Conservation (phyloP, 116 monocot genomes). For the Cymodocea nodosa region DNA sequence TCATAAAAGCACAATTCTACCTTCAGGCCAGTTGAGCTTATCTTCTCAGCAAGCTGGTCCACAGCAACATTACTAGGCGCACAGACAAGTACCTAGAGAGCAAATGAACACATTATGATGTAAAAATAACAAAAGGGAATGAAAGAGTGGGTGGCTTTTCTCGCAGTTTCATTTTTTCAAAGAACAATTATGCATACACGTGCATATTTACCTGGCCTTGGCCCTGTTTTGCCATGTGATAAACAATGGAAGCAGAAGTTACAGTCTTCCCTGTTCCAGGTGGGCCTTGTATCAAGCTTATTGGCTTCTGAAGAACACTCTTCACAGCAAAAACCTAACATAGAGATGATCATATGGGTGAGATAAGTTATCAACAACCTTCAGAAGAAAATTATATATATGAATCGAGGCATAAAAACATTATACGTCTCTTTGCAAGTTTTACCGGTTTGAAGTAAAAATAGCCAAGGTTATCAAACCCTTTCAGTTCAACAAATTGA, state of each 20-base stretch:
- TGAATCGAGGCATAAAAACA: too few relatives aligned
- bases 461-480: too few relatives aligned
- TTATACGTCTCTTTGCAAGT: too few relatives aligned
- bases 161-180: too few relatives aligned
- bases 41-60: slow-evolving; percentile 96
- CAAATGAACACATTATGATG: neutral
- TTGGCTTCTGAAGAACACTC: slow-evolving; percentile 97
- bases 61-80: slow-evolving; percentile 99
- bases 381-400: too few relatives aligned
- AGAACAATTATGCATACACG: too few relatives aligned
- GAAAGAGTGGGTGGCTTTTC: too few relatives aligned
- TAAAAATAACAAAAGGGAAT: too few relatives aligned
- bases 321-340: slow-evolving; percentile 97
- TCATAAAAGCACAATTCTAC: slow-evolving; percentile 17
- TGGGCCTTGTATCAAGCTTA: slow-evolving; percentile 96
- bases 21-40: slow-evolving; percentile 94
- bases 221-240: slow-evolving; percentile 99
- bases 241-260: slow-evolving; percentile 97
- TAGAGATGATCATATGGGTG: neutral
- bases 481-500: too few relatives aligned
- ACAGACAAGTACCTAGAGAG: slow-evolving; percentile 83
- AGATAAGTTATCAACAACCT: neutral
- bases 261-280: slow-evolving; percentile 99
- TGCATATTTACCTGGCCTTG: slow-evolving; percentile 74
- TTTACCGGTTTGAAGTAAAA: too few relatives aligned